Evolutionary conservation across 176 grass and related monocot genomes (phyloP).

Genomic region (Musa acuminata): DNA sequence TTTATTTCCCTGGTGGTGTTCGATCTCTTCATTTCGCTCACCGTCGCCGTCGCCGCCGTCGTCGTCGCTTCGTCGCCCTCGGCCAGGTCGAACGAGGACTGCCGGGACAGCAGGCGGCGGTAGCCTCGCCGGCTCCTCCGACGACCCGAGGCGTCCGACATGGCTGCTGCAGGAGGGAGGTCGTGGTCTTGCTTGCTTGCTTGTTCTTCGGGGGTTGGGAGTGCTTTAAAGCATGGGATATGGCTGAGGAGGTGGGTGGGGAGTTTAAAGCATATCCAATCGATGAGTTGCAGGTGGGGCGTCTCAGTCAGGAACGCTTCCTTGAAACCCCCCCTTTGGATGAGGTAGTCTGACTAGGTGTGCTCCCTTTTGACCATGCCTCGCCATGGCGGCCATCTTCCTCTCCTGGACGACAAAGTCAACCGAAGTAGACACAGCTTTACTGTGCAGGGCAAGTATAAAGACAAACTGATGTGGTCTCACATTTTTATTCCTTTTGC

Average conservation of each 20-base stretch:
- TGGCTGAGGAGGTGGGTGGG: background rate
- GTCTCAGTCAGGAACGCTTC: background rate
- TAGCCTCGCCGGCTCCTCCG: conserved; percentile 8
- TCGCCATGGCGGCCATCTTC: too few relatives aligned
- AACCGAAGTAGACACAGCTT: too few relatives aligned
- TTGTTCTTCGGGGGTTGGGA: background rate
- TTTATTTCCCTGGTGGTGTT: conserved; percentile 1
- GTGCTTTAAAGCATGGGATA: background rate
- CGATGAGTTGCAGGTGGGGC: background rate
- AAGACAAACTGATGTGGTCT: too few relatives aligned
- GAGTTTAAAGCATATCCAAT: background rate
- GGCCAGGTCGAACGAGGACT: conserved; percentile 20
- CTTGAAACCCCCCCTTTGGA: too few relatives aligned
- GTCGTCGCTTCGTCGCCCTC: conserved; percentile 12
- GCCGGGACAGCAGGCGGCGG: conserved; percentile 30
- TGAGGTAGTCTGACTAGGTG: too few relatives aligned
- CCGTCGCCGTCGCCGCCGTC: conserved; percentile 17
- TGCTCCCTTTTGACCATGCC: too few relatives aligned
- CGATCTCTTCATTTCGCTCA: conserved; percentile 49
- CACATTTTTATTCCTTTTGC: too few relatives aligned
- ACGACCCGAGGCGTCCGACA: background rate
- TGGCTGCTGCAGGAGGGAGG: background rate
- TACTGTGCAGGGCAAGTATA: too few relatives aligned
- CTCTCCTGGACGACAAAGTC: too few relatives aligned
- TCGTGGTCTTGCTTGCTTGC: too few relatives aligned